Evolutionary conservation across 768 basidiomycete genomes (phyloP), one percentile per base, ranked within the genome.

Genomic region (Boletus huronensis): DNA sequence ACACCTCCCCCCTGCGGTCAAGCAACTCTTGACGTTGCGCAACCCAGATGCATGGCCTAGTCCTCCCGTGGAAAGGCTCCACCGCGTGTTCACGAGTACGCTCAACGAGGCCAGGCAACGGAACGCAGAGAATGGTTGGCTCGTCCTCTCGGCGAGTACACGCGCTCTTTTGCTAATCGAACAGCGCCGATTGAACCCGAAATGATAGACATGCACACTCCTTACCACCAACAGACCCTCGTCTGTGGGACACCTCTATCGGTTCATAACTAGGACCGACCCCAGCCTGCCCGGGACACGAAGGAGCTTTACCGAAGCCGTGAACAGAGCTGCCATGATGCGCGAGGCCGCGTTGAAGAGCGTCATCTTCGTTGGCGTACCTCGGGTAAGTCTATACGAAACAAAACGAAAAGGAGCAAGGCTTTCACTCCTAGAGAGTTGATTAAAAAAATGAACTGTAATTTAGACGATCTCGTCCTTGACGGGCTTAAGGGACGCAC

Each of bases 281-380:
- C 71, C 74, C 50, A 66, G 69, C 52, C 70, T 74, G 58, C 69
- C 69, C 41, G 64, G 60, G 55, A 73, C 80, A 58, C 74, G 74
- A 65, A 77, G 67, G 53, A 69, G 71, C 57, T 58, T 84, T 50
- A 69, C 78, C 55, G 81, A 79, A 55, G 84, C 85, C 48, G 77
- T 88, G 54, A 80, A 82, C 71, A 85, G 79, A 67, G 90, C 89
- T 58, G 88, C 90, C 59, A 69, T 92, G 60, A 93, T 96, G 83
- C 81, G 93, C 42, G 93, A 96, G 75, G 82, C 90, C 29, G 90
- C 89, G 29, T 66, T 96, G 69, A 96, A 96, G 75, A 92, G 90
- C 66, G 82, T 84, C 65, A 88, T 93, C 63, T 94, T 96, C 67
- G 83, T 92, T 52, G 90, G 91, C 42, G 89, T 93, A 51, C 90